Evolutionary conservation across 441 rosid genomes (phyloP).

Genomic region (Populus hybrid): DNA sequence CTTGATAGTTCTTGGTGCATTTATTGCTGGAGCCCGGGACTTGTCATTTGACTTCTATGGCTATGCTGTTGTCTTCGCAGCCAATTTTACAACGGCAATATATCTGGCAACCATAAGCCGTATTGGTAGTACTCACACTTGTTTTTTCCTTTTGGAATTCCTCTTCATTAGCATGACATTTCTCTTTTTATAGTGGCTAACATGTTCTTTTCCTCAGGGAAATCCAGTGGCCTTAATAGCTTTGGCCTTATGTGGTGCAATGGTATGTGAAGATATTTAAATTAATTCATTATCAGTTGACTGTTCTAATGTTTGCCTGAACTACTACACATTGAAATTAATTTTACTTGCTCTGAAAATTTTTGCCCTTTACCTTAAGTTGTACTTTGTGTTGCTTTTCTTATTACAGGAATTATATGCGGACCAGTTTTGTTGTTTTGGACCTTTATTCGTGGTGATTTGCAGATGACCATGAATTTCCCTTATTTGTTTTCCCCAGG

Average conservation of each 20-base stretch:
- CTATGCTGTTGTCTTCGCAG: constrained; percentile 75
- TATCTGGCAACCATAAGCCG: constrained; percentile 90
- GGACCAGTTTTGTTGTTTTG: constrained; percentile 79
- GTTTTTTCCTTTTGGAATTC: constrained; percentile 8
- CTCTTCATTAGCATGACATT: constrained; percentile 14
- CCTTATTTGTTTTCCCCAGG: constrained; percentile 70
- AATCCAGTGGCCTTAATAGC: constrained; percentile 93
- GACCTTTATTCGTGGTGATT: constrained; percentile 80
- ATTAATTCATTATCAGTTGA: not conserved
- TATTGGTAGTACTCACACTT: constrained; percentile 49
- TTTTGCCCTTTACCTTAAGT: not conserved
- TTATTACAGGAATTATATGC: constrained; percentile 61
- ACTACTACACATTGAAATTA: not conserved
- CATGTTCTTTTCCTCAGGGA: constrained; percentile 50
- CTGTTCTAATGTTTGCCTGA: not conserved
- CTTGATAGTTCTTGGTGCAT: constrained; percentile 80
- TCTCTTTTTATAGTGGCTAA: constrained; percentile 8
- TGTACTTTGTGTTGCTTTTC: constrained; percentile 17
- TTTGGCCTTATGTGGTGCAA: constrained; percentile 99
- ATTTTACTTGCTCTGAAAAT: not conserved
- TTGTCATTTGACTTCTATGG: constrained; percentile 91
- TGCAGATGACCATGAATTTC: constrained; percentile 55
- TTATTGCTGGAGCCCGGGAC: constrained; percentile 95
- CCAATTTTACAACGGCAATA: constrained; percentile 85
- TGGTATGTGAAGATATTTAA: constrained; percentile 46